Evolutionary conservation across 23 red algal genomes (phyloP), one percentile per base, ranked within the genome.

Genomic region (Cyanidioschyzon merolae): DNA sequence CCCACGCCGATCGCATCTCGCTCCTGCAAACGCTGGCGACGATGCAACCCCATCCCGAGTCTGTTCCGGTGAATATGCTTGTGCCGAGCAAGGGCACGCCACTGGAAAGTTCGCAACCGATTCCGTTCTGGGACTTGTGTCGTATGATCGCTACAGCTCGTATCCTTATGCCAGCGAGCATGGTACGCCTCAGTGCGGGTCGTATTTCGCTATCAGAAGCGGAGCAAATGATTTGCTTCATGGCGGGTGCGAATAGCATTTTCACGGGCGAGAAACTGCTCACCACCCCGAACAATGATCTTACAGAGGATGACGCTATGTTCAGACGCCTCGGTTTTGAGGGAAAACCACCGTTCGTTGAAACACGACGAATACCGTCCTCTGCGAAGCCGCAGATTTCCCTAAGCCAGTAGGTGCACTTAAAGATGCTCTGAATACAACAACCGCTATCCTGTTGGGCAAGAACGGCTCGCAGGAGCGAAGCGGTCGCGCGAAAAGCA

Each of bases 231-330:
- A 51, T 98, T 67, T 98, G 94, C 68, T 98, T 98, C 76, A 77
- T 98, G 63, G 88, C 94, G 34, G 94, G 94, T 40, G 94, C 94
- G 37, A 98, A 98, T 50, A 86, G 80, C 29, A 98, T 98, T 51
- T 98, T 98, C 79, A 98, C 94, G 34, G 94, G 94, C 1, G 94
- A 98, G 54, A 89, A 92, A 83, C 67, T 98, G 50, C 75, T 98
- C 50, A 98, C 94, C 2, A 98, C 94, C n/a, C 94, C 94, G 1
- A 98, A 98, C 41, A 83, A 84, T 1, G 88, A 98, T 58, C 81
- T 88, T 76, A 39, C 39, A 24, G 68, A 59, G 34, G 94, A 98
- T 58, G 76, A 80, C 12, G 58, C 0, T 25, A 77, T 98, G 88
- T 91, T 98, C 59, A 32, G 71, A 59, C 80, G 81, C 38, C 71